Conservation (phyloP, 352 stramenopile genomes). For the Lagenidium giganteum region DNA sequence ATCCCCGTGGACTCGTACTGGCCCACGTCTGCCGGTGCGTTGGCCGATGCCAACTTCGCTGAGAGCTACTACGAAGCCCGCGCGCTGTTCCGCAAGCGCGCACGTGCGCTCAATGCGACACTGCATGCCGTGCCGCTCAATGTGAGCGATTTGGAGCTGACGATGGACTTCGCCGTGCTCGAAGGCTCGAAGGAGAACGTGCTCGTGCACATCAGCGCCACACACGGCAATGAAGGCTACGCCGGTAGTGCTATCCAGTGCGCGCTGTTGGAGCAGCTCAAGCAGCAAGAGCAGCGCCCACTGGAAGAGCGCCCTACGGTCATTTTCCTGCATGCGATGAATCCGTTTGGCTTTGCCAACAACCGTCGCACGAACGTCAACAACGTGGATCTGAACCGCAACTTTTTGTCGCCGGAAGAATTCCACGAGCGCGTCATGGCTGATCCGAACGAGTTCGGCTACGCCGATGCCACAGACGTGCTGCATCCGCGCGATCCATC, state of each 20-base stretch:
- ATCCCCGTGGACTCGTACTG: conserved; percentile 14
- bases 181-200: conserved; percentile 13
- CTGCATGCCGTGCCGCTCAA: conserved; percentile 21
- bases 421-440: conserved; percentile 37
- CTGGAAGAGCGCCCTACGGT: conserved; percentile 40
- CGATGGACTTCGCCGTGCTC: conserved; percentile 32
- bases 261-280: conserved; percentile 15
- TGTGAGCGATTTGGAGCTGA: conserved; percentile 20
- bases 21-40: too few relatives aligned
- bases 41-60: conserved; percentile 15
- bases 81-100: conserved; percentile 22
- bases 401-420: conserved; percentile 60
- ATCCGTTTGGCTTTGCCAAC: conserved; percentile 77
- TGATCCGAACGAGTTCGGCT: conserved; percentile 76
- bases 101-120: conserved; percentile 4
- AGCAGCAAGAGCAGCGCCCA: too few relatives aligned
- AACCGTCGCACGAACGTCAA: conserved; percentile 89
- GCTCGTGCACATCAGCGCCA: conserved; percentile 38
- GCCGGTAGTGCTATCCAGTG: conserved; percentile 32
- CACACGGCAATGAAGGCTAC: conserved; percentile 43
- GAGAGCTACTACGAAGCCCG: conserved; percentile 31
- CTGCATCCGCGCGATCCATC: conserved; percentile 44
- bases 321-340: conserved; percentile 77
- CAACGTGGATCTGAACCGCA: conserved; percentile 93
- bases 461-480: conserved; percentile 61